Conservation (phyloP, 2,329 filamentous ascomycete species). For the Pseudogymnoascus sp. region DNA sequence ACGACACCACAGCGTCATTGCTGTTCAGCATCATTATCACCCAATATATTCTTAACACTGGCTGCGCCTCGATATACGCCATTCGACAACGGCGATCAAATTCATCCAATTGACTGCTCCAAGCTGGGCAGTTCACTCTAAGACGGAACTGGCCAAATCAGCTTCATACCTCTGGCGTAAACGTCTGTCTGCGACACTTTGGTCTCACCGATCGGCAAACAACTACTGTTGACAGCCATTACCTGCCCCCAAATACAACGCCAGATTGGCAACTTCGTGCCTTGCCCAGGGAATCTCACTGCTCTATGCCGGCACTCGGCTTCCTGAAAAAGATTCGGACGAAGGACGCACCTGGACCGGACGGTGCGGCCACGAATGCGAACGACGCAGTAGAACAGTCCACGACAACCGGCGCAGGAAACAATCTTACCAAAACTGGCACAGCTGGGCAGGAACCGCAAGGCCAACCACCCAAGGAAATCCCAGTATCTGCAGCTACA, state of each 20-base stretch:
- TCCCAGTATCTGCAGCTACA: constrained; percentile 22
- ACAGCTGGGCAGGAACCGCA: constrained; percentile 43
- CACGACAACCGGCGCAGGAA: constrained; percentile 50
- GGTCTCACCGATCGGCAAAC: constrained; percentile 4
- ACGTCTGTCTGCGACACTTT: background rate
- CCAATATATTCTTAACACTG: constrained; percentile 2
- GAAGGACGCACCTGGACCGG: constrained; percentile 70
- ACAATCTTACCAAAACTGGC: constrained; percentile 55
- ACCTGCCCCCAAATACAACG: background rate
- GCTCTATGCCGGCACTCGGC: constrained; percentile 80
- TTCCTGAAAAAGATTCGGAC: constrained; percentile 99
- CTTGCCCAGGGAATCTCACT: background rate
- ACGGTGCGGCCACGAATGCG: constrained; percentile 17
- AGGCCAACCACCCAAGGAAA: constrained; percentile 20
- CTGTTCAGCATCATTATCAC: constrained; percentile 3
- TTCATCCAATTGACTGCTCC: background rate
- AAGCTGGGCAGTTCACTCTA: background rate
- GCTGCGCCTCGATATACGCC: background rate
- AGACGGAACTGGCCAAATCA: background rate
- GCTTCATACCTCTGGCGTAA: background rate
- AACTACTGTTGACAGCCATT: background rate
- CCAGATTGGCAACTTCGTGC: constrained; percentile 1
- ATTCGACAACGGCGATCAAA: background rate
- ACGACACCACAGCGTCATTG: constrained; percentile 3
- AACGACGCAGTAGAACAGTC: constrained; percentile 29